Percentiles rank a stretch among this genome's conserved stretches.
Evolutionary conservation across 768 basidiomycete species (phyloP).

Genomic region (Auricularia sp.): DNA sequence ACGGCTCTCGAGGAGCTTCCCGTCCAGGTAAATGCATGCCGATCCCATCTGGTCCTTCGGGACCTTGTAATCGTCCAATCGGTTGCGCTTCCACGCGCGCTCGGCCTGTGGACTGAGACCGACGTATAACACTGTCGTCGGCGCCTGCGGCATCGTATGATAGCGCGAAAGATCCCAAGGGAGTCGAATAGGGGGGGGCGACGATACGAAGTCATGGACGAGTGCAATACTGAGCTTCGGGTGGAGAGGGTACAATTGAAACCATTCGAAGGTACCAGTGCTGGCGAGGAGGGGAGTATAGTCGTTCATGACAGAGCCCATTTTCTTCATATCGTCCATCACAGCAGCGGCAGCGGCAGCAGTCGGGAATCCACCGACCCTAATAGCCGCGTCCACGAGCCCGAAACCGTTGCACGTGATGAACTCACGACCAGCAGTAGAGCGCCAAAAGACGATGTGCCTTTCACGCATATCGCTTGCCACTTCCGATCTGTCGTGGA

Average conservation of each 20-base stretch:
- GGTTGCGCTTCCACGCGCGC: too few relatives aligned
- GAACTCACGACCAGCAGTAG: neutral
- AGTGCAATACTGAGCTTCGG: neutral
- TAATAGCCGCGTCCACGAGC: neutral
- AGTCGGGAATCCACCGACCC: too few relatives aligned
- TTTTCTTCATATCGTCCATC: neutral
- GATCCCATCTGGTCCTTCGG: too few relatives aligned
- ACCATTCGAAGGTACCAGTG: neutral
- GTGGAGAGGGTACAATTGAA: neutral
- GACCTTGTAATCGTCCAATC: too few relatives aligned
- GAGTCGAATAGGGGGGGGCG: neutral
- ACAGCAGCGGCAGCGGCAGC: neutral
- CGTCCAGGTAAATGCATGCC: neutral
- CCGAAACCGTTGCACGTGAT: neutral
- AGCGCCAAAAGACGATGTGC: conserved; percentile 2
- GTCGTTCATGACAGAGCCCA: neutral
- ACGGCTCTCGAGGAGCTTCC: neutral
- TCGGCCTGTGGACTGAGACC: too few relatives aligned
- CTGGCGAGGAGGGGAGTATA: neutral
- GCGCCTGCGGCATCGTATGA: too few relatives aligned
- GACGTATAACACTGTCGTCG: too few relatives aligned
- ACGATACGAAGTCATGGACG: neutral
- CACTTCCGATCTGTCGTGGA: neutral
- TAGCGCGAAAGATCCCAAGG: neutral
- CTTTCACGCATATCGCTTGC: neutral